Base-by-base conservation (phyloP, 352 stramenopile species). In the Phytophthora brassicae region DNA sequence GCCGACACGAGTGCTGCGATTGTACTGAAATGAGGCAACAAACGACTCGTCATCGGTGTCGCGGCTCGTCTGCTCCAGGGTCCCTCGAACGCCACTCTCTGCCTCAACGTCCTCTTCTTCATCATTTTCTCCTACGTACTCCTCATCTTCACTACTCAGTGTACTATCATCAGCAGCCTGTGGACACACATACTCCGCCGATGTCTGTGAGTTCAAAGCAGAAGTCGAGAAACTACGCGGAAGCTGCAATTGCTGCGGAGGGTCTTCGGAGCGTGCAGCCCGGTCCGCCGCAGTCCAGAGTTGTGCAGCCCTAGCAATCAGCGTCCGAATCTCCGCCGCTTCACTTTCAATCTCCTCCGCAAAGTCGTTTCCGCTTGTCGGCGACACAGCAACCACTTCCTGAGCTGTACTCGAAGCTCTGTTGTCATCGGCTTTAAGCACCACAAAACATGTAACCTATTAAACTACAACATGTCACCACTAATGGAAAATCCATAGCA, bases 201-300 rank as follows among this genome's bases (percentile, higher is more conserved):
- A 19, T 47, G 13, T 48, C 13, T 16, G 42, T 20, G 31, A 48
- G 24, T 58, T 39, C 20, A 52, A 42, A 6, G 53, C 42, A 33
- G 45, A 57, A 36, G 46, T 7, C 9, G 61, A 52, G 28, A 41
- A 38, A 20, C 46, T 44, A 5, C 38, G 23, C 16, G 24, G 66
- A 29, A 47, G 20, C 8, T 42, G 41, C 16, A 20, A 8, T 20
- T 19, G 33, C 36, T 53, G 6, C 6, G 19, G 12, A 7, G 50
- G 35, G 1, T 56, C 56, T 31, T 71, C 55, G 14, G 35, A 16
- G 4, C 39, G 64, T 36, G 65, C 64, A 14, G 45, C 60, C 39
- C 33, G 55, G 17, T 76, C 58, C 19, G 74, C 70, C 24, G 61
- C 63, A 16, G 67, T 69, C 70, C 70, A 79, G 16, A 79, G 48